Percentiles rank a stretch among this genome's conserved stretches.
These are phyloP conservation scores for Erucastrum elatum DNA, from an alignment of 345 rosid species.

Conservation along the genomic window DNA sequence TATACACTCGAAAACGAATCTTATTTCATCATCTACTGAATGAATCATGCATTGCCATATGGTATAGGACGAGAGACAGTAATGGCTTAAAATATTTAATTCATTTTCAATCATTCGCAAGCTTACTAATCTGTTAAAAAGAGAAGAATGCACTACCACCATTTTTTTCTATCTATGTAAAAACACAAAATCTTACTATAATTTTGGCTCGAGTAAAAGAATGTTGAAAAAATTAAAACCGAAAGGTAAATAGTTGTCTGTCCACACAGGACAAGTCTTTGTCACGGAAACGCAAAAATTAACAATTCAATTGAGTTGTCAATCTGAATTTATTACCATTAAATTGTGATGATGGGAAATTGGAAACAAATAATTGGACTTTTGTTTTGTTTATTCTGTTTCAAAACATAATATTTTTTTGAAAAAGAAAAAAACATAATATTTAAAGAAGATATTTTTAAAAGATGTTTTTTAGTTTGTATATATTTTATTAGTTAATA, in stretches of 20 bases:
- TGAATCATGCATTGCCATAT: neutral
- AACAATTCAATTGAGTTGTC: slow-evolving; percentile 4
- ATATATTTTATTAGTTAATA: neutral
- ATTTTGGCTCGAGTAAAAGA: too few species aligned
- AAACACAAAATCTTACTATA: neutral
- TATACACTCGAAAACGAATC: slow-evolving; percentile 21
- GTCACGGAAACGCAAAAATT: neutral
- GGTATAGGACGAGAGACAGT: neutral
- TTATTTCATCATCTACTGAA: slow-evolving; percentile 18
- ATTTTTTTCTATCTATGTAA: neutral
- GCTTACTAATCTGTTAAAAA: neutral
- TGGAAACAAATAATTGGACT: neutral
- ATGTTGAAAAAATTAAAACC: too few species aligned
- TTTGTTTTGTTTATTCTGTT: neutral
- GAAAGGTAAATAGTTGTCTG: neutral
- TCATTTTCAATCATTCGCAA: neutral
- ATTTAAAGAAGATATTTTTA: neutral
- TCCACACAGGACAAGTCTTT: neutral
- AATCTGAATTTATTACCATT: neutral
- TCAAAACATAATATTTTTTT: neutral
- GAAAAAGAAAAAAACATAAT: too few species aligned
- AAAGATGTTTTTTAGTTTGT: neutral
- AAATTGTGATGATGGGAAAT: neutral
- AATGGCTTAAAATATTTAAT: neutral
- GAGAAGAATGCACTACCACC: neutral